phyloP scores from a whole-genome alignment of 345 rosid genomes.

The Corymbia maculata region DNA sequence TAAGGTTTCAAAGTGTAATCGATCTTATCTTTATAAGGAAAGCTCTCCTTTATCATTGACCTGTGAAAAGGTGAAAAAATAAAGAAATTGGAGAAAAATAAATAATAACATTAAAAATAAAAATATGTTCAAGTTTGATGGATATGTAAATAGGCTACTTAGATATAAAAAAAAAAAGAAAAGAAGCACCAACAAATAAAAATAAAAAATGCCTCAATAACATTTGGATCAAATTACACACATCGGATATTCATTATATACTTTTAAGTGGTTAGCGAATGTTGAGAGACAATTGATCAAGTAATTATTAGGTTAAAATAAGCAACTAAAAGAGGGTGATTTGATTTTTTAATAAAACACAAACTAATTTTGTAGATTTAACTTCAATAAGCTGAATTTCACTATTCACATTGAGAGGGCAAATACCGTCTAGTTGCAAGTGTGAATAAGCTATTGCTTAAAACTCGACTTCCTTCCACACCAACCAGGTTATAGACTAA shows the following conservation, averaged over 20 bases:
- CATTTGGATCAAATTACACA: background rate
- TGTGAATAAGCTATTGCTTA: background rate
- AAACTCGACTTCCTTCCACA: background rate
- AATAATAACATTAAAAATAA: background rate
- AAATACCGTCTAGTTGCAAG: background rate
- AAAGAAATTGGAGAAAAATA: background rate
- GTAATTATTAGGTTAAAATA: background rate
- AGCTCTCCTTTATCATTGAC: background rate
- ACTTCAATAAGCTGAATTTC: background rate
- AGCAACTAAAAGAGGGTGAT: background rate
- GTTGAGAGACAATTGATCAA: background rate
- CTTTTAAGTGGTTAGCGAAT: background rate
- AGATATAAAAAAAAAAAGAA: background rate
- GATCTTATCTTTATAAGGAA: background rate
- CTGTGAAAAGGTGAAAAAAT: background rate
- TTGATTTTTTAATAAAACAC: background rate
- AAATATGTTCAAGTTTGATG: background rate
- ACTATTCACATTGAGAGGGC: background rate
- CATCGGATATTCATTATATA: background rate
- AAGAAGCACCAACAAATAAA: background rate
- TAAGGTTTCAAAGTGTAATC: background rate
- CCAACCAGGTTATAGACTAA: background rate
- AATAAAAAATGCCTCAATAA: background rate
- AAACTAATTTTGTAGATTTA: background rate
- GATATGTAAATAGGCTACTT: background rate